These are phyloP conservation scores for Chlorella sp. DNA, from an alignment of 139 green algal genomes.

Conservation along the genomic window DNA sequence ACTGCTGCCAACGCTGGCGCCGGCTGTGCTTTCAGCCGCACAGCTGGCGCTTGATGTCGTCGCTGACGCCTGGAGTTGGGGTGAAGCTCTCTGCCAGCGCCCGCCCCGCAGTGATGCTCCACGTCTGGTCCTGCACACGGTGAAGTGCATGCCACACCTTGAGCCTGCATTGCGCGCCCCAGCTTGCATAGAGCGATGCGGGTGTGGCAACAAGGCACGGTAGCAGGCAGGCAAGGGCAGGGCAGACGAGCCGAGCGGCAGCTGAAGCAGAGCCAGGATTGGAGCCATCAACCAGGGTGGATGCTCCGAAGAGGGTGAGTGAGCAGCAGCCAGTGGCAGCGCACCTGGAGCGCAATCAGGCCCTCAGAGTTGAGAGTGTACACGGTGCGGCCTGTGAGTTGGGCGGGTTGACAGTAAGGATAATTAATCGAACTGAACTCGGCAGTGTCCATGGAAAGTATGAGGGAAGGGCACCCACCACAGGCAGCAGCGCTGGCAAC, in stretches of 20 bases:
- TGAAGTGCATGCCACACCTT: not conserved
- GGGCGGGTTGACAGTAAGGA: not conserved
- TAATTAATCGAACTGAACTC: not conserved
- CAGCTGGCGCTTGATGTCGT: constrained; percentile 30
- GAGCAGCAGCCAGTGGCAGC: not conserved
- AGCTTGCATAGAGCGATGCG: too few species aligned
- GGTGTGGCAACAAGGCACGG: too few species aligned
- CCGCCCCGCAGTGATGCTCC: constrained; percentile 57
- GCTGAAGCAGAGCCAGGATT: too few species aligned
- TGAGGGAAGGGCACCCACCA: too few species aligned
- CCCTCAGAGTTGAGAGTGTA: constrained; percentile 63
- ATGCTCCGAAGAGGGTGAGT: too few species aligned
- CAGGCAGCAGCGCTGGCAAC: too few species aligned
- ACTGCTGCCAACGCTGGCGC: not conserved
- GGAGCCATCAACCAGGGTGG: too few species aligned
- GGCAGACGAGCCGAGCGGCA: too few species aligned
- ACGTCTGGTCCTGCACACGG: constrained; percentile 47
- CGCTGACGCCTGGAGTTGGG: constrained; percentile 34
- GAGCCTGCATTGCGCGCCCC: too few species aligned
- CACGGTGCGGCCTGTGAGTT: constrained; percentile 53
- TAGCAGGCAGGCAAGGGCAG: too few species aligned
- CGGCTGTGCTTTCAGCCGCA: not conserved
- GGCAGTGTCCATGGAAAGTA: too few species aligned
- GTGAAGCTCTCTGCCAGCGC: constrained; percentile 75
- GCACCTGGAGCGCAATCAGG: constrained; percentile 59